phyloP scores from a whole-genome alignment of 257 asterid genomes.

The Capsicum chinense region DNA sequence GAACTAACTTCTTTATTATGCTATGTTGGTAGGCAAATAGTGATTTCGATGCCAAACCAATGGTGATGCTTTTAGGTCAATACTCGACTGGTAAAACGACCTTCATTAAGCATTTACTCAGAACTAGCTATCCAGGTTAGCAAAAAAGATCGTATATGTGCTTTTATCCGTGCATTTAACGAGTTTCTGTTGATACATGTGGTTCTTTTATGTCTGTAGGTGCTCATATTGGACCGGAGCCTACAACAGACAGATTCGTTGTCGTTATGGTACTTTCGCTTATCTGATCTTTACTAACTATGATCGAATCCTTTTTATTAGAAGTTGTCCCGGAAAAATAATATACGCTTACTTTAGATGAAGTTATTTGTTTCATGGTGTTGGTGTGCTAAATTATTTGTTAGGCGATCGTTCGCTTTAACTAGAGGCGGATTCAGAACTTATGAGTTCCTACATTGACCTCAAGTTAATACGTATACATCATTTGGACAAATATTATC shows the following conservation, averaged over 20 bases:
- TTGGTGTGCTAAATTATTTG: no score
- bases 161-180: background rate
- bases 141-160: background rate
- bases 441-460: background rate
- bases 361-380: background rate
- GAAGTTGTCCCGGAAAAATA: background rate
- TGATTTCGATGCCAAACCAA: constrained; percentile 98
- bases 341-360: background rate
- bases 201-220: constrained; percentile 49
- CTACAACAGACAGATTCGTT: constrained; percentile 98
- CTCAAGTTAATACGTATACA: background rate
- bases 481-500: background rate
- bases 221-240: constrained; percentile 99
- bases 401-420: background rate
- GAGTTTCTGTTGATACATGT: background rate
- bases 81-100: constrained; percentile 99
- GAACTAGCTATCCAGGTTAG: constrained; percentile 84
- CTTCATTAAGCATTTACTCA: constrained; percentile 92
- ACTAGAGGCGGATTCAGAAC: background rate
- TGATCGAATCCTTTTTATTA: no score
- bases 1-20: background rate
- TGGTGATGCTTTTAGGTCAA: constrained; percentile 99
- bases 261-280: constrained; percentile 75
- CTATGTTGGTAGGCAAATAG: constrained; percentile 51
- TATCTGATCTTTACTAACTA: background rate